Conservation (phyloP, 2,329 filamentous ascomycete genomes). For the Aschersonia sp. region DNA sequence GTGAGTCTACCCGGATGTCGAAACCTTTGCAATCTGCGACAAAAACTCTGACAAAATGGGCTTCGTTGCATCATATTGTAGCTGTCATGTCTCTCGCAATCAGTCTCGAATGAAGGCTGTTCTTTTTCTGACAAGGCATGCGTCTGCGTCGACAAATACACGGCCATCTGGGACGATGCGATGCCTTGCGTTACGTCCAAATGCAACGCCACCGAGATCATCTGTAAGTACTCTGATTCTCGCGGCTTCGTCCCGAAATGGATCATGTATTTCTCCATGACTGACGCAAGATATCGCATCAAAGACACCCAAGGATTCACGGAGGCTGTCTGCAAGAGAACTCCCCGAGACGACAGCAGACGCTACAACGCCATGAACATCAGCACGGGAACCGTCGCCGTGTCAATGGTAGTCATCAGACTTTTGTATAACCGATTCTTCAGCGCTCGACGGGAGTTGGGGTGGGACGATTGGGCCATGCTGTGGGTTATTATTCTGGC, state of each 20-base stretch:
- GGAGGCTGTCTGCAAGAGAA: conserved; percentile 1
- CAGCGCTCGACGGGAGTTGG: conserved; percentile 15
- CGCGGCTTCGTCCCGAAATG: too few relatives aligned
- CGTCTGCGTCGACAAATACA: conserved; percentile 21
- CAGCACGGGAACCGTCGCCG: conserved; percentile 7
- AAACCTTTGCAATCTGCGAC: not conserved
- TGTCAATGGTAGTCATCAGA: conserved; percentile 6
- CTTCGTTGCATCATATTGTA: not conserved
- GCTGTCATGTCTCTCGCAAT: conserved; percentile 1
- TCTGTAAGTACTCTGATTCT: conserved; percentile 10
- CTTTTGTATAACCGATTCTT: conserved; percentile 11
- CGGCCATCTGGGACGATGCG: conserved; percentile 8
- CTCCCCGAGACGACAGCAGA: conserved; percentile 1
- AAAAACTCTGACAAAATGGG: not conserved
- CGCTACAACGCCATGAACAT: conserved; percentile 4
- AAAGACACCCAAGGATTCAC: conserved; percentile 1
- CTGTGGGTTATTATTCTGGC: conserved; percentile 8
- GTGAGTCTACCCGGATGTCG: not conserved
- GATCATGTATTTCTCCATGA: not conserved
- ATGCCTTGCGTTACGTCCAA: conserved; percentile 9
- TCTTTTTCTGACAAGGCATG: conserved; percentile 1
- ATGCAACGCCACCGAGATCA: conserved; percentile 11
- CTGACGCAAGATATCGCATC: not conserved
- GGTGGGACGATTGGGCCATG: conserved; percentile 16
- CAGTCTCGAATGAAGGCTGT: conserved; percentile 5